These are phyloP conservation scores for Tylopilus orsonianus DNA, from an alignment of 1,284 basidiomycete genomes.

Conservation along the genomic window DNA sequence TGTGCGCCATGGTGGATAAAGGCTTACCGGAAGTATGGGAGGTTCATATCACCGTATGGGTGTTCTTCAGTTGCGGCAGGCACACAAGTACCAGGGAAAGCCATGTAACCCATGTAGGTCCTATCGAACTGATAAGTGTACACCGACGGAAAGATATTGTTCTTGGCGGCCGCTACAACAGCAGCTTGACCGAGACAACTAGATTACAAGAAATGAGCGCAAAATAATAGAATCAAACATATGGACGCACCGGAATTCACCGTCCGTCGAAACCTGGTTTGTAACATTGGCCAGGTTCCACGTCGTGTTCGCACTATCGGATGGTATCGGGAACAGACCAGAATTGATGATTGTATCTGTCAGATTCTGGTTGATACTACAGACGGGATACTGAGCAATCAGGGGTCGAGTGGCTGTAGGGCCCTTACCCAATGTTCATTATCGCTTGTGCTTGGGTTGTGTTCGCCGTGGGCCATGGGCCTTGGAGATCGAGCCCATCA, in stretches of 20 bases:
- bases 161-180: constrained; percentile 33
- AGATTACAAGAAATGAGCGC: not conserved
- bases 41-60: constrained; percentile 37
- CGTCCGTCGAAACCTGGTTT: constrained; percentile 6
- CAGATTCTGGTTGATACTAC: constrained; percentile 6
- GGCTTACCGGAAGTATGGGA: constrained; percentile 29
- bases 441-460: constrained; percentile 6
- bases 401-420: too few relatives aligned
- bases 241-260: constrained; percentile 8
- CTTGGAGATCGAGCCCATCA: constrained; percentile 37
- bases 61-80: constrained; percentile 34
- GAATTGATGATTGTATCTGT: constrained; percentile 7
- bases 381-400: not conserved
- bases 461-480: constrained; percentile 7
- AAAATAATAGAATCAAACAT: too few relatives aligned
- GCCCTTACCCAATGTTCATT: constrained; percentile 6
- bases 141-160: constrained; percentile 35
- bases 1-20: too few relatives aligned
- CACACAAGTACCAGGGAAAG: constrained; percentile 38
- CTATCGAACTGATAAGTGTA: constrained; percentile 42
- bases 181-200: constrained; percentile 41
- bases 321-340: constrained; percentile 4
- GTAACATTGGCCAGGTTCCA: constrained; percentile 12
- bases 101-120: constrained; percentile 40
- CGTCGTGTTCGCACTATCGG: constrained; percentile 4